Conservation (phyloP, 1,139 yeast genomes). For the Geotrichum phurueaensis region DNA sequence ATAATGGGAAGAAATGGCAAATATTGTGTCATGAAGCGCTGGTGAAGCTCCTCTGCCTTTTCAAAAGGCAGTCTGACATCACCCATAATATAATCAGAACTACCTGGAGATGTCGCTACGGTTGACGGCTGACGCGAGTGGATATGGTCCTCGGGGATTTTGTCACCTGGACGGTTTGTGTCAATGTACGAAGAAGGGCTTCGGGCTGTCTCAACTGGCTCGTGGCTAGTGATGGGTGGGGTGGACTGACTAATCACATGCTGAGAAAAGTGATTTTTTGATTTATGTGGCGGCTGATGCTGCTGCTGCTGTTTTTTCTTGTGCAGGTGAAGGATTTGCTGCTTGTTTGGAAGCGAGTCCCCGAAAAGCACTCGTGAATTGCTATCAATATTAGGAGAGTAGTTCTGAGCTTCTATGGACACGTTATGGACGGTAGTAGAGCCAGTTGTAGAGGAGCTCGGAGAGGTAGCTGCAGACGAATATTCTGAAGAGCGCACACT, state of each 20-base stretch:
- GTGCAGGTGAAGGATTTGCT: conserved; percentile 1
- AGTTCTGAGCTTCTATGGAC: background rate
- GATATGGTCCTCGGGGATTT: conserved; percentile 14
- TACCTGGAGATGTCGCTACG: background rate
- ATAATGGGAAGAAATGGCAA: conserved; percentile 77
- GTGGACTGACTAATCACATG: background rate
- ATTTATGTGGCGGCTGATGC: background rate
- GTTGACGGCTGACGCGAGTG: conserved; percentile 13
- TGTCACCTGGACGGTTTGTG: conserved; percentile 14
- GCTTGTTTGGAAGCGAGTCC: conserved; percentile 11
- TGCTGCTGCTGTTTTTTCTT: background rate
- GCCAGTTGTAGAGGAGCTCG: conserved; percentile 3
- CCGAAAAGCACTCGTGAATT: conserved; percentile 12
- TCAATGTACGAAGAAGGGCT: conserved; percentile 6
- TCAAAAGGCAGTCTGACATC: conserved; percentile 60
- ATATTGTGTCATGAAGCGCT: conserved; percentile 57
- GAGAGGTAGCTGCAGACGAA: conserved; percentile 3
- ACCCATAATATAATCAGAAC: conserved; percentile 55
- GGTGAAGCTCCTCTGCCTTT: conserved; percentile 68
- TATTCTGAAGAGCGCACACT: background rate
- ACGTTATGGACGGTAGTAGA: background rate
- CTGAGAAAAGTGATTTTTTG: background rate
- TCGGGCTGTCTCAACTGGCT: background rate
- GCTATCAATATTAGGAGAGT: conserved; percentile 6
- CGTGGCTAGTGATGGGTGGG: background rate